Conservation (phyloP, 148 eudicot genomes). For the Nepenthes mirabilis region DNA sequence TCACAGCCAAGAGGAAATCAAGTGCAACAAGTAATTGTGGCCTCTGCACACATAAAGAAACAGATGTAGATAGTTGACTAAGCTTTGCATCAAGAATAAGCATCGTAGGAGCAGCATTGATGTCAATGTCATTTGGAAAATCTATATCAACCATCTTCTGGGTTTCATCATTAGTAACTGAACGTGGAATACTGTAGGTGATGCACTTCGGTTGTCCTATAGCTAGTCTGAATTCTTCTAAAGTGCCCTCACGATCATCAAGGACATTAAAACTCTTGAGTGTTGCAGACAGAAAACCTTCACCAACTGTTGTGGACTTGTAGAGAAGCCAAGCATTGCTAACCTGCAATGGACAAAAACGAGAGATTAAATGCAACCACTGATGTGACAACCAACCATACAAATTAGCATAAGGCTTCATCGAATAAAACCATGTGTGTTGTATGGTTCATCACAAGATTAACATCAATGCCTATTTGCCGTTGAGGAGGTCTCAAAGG, state of each 20-base stretch:
- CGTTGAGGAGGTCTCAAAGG: too few relatives aligned
- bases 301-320: constrained; percentile 59
- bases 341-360: constrained; percentile 31
- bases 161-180: constrained; percentile 21
- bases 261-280: constrained; percentile 69
- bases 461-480: too few relatives aligned
- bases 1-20: constrained; percentile 81
- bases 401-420: not conserved
- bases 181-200: constrained; percentile 23
- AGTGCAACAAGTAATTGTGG: constrained; percentile 96
- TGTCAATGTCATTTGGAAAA: constrained; percentile 12
- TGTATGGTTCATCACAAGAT: too few relatives aligned
- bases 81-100: constrained; percentile 82
- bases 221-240: constrained; percentile 79
- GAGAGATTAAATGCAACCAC: not conserved
- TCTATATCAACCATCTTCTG: constrained; percentile 18
- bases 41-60: constrained; percentile 76
- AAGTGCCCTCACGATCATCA: constrained; percentile 92
- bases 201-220: constrained; percentile 58
- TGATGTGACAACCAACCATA: not conserved
- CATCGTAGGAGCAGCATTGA: constrained; percentile 55
- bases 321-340: constrained; percentile 80
- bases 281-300: constrained; percentile 74
- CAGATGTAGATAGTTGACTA: constrained; percentile 36
- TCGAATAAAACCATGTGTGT: not conserved